Percentiles rank a stretch among this genome's conserved stretches.
These are phyloP conservation scores for Pinus taeda DNA, from an alignment of 75 land plant genomes.

Conservation along the genomic window DNA sequence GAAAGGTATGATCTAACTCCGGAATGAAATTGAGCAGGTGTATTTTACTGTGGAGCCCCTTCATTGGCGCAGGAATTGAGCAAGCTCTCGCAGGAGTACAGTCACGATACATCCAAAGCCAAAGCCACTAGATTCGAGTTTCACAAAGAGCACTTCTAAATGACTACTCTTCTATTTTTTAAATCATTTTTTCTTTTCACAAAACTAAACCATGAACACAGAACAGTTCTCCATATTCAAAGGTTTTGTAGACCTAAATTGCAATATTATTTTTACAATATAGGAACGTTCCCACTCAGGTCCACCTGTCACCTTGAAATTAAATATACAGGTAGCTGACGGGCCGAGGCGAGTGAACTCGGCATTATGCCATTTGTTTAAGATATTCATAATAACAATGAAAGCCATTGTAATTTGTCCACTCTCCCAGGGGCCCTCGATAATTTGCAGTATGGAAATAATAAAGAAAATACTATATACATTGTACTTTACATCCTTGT, in stretches of 20 bases:
- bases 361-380: no score
- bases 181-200: neutral
- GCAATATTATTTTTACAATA: neutral
- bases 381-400: no score
- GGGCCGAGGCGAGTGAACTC: no score
- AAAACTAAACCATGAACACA: neutral
- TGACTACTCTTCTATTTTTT: neutral
- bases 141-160: slow-evolving; percentile 90
- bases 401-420: no score
- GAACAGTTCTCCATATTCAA: neutral
- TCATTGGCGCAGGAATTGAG: slow-evolving; percentile 78
- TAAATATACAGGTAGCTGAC: no score
- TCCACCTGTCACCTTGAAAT: no score
- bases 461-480: no score
- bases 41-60: slow-evolving; percentile 90
- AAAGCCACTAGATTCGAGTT: slow-evolving; percentile 64
- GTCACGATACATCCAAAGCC: slow-evolving; percentile 43
- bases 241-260: neutral
- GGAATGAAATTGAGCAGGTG: slow-evolving; percentile 50
- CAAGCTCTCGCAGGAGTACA: slow-evolving; percentile 55
- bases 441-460: no score
- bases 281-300: no score
- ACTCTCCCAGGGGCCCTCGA: no score
- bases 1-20: neutral
- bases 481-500: no score